These are phyloP conservation scores for Vararia minispora DNA, from an alignment of 768 basidiomycete species.

Conservation along the genomic window DNA sequence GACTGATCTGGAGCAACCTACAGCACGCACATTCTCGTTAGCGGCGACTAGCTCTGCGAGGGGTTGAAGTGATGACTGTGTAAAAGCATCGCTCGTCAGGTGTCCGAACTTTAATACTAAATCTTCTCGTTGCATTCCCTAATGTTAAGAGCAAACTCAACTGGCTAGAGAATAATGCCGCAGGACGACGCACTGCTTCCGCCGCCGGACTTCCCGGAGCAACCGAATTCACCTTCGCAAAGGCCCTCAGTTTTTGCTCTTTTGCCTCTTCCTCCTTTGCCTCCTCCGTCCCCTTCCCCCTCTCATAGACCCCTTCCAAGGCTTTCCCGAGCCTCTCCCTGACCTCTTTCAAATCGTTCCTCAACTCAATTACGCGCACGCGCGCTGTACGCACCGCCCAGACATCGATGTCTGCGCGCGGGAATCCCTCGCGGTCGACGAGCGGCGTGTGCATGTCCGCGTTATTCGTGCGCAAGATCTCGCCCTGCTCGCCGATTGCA, in stretches of 20 bases:
- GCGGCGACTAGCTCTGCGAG: constrained; percentile 63
- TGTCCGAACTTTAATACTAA: constrained; percentile 65
- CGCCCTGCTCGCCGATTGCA: constrained; percentile 51
- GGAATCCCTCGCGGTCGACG: constrained; percentile 83
- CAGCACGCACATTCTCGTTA: constrained; percentile 60
- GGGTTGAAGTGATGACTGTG: constrained; percentile 46
- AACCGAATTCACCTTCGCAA: constrained; percentile 77
- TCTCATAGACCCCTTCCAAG: constrained; percentile 61
- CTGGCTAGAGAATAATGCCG: neutral
- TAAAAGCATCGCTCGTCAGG: constrained; percentile 43
- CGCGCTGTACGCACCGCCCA: constrained; percentile 69
- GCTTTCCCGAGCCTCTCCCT: constrained; percentile 58
- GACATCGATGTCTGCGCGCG: constrained; percentile 77
- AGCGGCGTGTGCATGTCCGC: constrained; percentile 63
- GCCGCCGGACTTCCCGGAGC: constrained; percentile 76
- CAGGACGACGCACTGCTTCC: constrained; percentile 49
- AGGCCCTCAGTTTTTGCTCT: constrained; percentile 36
- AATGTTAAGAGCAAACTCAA: constrained; percentile 1
- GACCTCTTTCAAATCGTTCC: constrained; percentile 63
- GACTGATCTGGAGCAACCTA: neutral
- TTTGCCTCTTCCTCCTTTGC: constrained; percentile 3
- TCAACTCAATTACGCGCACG: constrained; percentile 64
- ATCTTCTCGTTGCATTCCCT: constrained; percentile 65
- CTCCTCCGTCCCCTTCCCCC: constrained; percentile 15
- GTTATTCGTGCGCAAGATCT: constrained; percentile 52